These are phyloP conservation scores for Penicillium paxilli DNA, from an alignment of 495 filamentous ascomycete species.

Conservation along the genomic window DNA sequence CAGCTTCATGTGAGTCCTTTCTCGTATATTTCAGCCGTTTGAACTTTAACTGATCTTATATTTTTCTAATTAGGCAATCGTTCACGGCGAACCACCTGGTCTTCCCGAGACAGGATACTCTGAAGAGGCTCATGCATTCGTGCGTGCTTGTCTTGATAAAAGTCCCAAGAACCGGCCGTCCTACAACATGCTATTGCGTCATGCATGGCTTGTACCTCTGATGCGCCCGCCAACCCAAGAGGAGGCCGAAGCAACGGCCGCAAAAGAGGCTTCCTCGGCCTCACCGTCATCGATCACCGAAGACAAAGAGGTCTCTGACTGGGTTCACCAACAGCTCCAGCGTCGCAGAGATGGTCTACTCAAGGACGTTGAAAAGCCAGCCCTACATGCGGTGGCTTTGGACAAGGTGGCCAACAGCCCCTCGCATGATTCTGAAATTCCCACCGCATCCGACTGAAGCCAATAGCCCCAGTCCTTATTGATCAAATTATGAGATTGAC, in stretches of 20 bases:
- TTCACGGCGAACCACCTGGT: conserved; percentile 89
- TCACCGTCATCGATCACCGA: conserved; percentile 47
- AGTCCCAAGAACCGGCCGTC: conserved; percentile 85
- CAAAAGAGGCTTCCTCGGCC: conserved; percentile 38
- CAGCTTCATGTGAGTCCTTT: conserved; percentile 82
- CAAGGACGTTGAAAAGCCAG: conserved; percentile 57
- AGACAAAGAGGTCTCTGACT: conserved; percentile 78
- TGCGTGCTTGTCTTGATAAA: conserved; percentile 88
- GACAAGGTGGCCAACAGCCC: conserved; percentile 54
- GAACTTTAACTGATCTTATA: conserved; percentile 10
- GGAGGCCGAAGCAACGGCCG: conserved; percentile 63
- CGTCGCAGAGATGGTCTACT: conserved; percentile 55
- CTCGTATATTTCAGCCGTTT: neutral
- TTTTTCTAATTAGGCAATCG: conserved; percentile 74
- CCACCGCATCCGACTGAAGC: conserved; percentile 14
- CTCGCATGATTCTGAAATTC: conserved; percentile 24
- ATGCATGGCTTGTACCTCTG: conserved; percentile 81
- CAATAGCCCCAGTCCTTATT: neutral
- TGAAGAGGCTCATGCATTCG: conserved; percentile 79
- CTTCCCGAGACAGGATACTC: conserved; percentile 78
- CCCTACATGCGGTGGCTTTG: conserved; percentile 75
- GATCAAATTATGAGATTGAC: neutral
- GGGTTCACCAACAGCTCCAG: conserved; percentile 75
- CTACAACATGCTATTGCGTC: conserved; percentile 83
- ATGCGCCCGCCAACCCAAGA: conserved; percentile 79